These are phyloP conservation scores for Candida tammaniensis DNA, from an alignment of 805 yeast genomes.

Conservation along the genomic window DNA sequence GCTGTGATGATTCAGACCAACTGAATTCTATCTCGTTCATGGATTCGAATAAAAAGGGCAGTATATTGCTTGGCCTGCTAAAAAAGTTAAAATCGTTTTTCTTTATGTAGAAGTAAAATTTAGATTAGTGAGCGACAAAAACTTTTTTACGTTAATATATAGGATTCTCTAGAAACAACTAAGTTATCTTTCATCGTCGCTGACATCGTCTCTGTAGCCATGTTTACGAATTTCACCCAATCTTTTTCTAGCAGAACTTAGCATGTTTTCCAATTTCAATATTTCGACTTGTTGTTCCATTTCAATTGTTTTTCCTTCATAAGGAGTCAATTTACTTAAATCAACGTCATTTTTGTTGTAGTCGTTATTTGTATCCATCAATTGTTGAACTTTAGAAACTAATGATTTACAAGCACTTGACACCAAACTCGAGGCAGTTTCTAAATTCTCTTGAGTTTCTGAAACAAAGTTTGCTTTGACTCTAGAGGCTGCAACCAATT, in stretches of 20 bases:
- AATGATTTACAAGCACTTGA: constrained; percentile 72
- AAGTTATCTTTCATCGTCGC: constrained; percentile 50
- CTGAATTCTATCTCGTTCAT: too few relatives aligned
- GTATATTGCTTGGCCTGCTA: too few relatives aligned
- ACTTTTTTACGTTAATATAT: too few relatives aligned
- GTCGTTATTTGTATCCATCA: constrained; percentile 41
- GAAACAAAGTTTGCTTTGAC: constrained; percentile 79
- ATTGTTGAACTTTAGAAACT: constrained; percentile 65
- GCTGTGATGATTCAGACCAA: too few relatives aligned
- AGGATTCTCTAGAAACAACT: too few relatives aligned
- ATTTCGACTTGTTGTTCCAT: constrained; percentile 95
- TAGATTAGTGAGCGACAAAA: too few relatives aligned
- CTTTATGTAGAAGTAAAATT: too few relatives aligned
- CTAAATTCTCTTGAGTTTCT: constrained; percentile 71
- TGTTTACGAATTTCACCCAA: constrained; percentile 81
- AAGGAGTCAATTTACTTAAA: constrained; percentile 63
- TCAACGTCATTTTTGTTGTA: constrained; percentile 46
- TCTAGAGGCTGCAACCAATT: constrained; percentile 86
- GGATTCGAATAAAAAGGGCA: too few relatives aligned
- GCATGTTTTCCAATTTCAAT: constrained; percentile 72
- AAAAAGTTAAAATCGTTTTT: too few relatives aligned
- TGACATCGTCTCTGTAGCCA: constrained; percentile 63
- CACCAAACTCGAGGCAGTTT: constrained; percentile 64
- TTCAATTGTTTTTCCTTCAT: constrained; percentile 80
- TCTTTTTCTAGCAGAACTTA: constrained; percentile 70